These are phyloP conservation scores for Carex kokanica DNA, from an alignment of 176 grass and related monocot species.

Conservation along the genomic window DNA sequence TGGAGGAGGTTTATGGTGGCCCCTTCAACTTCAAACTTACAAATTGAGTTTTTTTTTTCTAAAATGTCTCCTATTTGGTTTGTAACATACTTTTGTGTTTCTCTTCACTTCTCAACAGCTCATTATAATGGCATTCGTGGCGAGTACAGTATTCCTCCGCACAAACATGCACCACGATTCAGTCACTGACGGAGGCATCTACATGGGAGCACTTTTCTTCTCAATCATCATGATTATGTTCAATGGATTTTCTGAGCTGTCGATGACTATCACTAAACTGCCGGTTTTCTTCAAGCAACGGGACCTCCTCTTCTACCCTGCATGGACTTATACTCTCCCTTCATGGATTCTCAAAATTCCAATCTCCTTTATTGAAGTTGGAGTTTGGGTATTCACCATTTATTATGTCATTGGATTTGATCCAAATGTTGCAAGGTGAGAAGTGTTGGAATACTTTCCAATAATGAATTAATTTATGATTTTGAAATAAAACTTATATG, in stretches of 20 bases:
- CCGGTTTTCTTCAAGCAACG: slow-evolving; percentile 87
- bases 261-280: slow-evolving; percentile 71
- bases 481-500: no score
- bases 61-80: background rate
- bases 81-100: slow-evolving; percentile 6
- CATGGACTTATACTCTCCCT: slow-evolving; percentile 76
- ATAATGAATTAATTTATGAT: no score
- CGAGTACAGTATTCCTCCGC: slow-evolving; percentile 82
- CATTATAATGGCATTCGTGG: slow-evolving; percentile 58
- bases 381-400: slow-evolving; percentile 61
- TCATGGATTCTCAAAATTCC: slow-evolving; percentile 86
- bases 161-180: slow-evolving; percentile 51
- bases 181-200: slow-evolving; percentile 33
- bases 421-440: slow-evolving; percentile 58
- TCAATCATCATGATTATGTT: slow-evolving; percentile 72
- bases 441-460: background rate
- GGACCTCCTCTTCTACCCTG: slow-evolving; percentile 82
- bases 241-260: slow-evolving; percentile 74
- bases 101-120: slow-evolving; percentile 43
- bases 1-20: slow-evolving; percentile 9
- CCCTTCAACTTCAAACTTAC: background rate
- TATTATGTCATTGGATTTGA: slow-evolving; percentile 87
- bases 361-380: slow-evolving; percentile 81
- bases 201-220: slow-evolving; percentile 72
- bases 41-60: background rate